Evolutionary conservation across 2,329 filamentous ascomycete genomes (phyloP), one percentile per base, ranked within the genome.

Genomic region (Aspergillus hortae): DNA sequence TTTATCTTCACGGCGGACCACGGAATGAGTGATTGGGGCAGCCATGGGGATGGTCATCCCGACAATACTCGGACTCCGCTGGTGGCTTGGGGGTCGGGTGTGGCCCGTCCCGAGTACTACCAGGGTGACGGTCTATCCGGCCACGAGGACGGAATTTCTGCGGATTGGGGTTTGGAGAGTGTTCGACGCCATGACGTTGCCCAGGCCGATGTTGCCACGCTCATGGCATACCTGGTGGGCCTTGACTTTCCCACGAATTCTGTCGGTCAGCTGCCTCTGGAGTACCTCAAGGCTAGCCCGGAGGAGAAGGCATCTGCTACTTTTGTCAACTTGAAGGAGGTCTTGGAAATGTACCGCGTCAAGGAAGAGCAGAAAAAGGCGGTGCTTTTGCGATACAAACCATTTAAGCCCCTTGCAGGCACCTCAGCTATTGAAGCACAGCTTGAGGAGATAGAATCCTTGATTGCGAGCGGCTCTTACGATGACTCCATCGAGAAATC

Each of bases 21-120:
- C 70, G 94, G 94, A 15, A 99, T 99, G 94, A 97, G 90, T 66
- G 94, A 99, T 71, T 96, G 89, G 87, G 94, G 95, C n/a, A 97
- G 92, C 62, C 95, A 99, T 69, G 95, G 95, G 35, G 94, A 99
- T 69, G 94, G 94, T 6, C 92, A 99, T 71, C 94, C 94, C 0
- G 89, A 99, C 70, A 99, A 97, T 64, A 99, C 94, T 3, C 84
- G 94, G 46, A 99, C 94, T 0, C 94, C 94, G 1, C 77, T 99
- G 30, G 89, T 99, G 60, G 86, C 82, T 2, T 99, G 94, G 94
- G 94, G 94, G 10, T 90, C 94, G 49, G 94, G 94, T 7, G 83
- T 97, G 36, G 90, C 91, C 3, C 81, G 82, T 57, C 94, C 94
- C 1, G 75, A 85, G 45, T 73, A 83, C 2, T 76, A 78, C 30